These are phyloP conservation scores for Coprinopsis marcescibilis DNA, from an alignment of 768 basidiomycete species.

Conservation along the genomic window DNA sequence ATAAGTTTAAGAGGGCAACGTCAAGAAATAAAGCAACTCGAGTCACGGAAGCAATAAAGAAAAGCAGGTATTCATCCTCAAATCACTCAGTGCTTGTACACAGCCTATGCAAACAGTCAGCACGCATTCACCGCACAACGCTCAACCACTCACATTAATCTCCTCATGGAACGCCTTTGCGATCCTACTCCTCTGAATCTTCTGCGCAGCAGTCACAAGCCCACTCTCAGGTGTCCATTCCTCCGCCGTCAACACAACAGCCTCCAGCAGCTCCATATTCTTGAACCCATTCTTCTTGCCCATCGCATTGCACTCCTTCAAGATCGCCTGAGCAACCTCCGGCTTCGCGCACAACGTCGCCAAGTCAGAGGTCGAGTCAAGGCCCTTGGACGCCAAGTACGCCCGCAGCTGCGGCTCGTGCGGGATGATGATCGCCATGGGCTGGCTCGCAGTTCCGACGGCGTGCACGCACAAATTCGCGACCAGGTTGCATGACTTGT, in stretches of 20 bases:
- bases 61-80: too few relatives aligned
- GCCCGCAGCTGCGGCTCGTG: constrained; percentile 74
- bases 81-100: background rate
- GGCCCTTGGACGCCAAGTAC: constrained; percentile 31
- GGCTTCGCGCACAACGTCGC: constrained; percentile 49
- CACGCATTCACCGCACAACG: background rate
- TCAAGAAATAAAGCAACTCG: too few relatives aligned
- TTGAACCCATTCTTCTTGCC: constrained; percentile 89
- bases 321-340: constrained; percentile 52
- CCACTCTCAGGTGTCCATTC: constrained; percentile 94
- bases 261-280: constrained; percentile 68
- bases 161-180: constrained; percentile 27
- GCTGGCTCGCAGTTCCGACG: constrained; percentile 66
- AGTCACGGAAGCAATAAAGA: too few relatives aligned
- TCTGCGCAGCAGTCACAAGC: constrained; percentile 58
- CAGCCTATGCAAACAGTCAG: background rate
- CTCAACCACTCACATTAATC: constrained; percentile 19
- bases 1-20: too few relatives aligned
- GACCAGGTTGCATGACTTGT: constrained; percentile 79
- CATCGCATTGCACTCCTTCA: constrained; percentile 70
- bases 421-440: constrained; percentile 81
- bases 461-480: constrained; percentile 83
- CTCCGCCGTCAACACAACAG: constrained; percentile 70
- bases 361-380: constrained; percentile 38
- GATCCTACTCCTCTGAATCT: constrained; percentile 32